Evolutionary conservation across 2,329 filamentous ascomycete genomes (phyloP).

Genomic region (Colletotrichum kahawae): DNA sequence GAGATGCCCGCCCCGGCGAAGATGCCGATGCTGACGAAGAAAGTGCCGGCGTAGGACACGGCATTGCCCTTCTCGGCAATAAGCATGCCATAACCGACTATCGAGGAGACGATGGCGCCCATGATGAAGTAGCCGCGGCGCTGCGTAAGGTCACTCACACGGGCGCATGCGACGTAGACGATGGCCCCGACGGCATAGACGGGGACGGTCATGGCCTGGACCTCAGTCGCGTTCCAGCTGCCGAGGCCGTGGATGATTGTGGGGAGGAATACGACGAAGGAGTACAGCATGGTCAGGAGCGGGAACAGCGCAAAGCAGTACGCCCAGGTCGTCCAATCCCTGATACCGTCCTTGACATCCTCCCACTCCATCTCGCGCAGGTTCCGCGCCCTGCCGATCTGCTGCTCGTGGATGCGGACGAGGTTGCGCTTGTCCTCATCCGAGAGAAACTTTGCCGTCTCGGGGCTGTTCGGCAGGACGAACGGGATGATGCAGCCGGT

Average conservation of each 20-base stretch:
- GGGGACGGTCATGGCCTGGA: slow-evolving; percentile 72
- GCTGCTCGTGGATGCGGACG: slow-evolving; percentile 27
- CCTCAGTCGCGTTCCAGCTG: slow-evolving; percentile 56
- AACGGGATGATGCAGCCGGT: slow-evolving; percentile 25
- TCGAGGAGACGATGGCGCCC: not conserved
- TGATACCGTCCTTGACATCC: slow-evolving; percentile 33
- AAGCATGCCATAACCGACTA: slow-evolving; percentile 6
- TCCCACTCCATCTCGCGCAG: slow-evolving; percentile 32
- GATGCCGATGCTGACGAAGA: slow-evolving; percentile 53
- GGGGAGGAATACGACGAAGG: slow-evolving; percentile 35
- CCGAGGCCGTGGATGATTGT: slow-evolving; percentile 68
- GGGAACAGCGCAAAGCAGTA: slow-evolving; percentile 35
- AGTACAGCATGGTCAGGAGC: slow-evolving; percentile 35
- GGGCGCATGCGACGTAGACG: slow-evolving; percentile 62
- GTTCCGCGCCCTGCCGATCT: slow-evolving; percentile 30
- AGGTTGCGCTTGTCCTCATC: slow-evolving; percentile 46
- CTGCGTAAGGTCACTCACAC: slow-evolving; percentile 44
- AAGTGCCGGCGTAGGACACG: slow-evolving; percentile 42
- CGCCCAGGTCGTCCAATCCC: slow-evolving; percentile 34
- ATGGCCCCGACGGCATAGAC: slow-evolving; percentile 69
- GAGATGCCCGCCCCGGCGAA: not conserved
- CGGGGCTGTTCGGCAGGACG: slow-evolving; percentile 51
- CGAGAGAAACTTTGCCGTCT: slow-evolving; percentile 55
- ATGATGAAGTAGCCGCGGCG: slow-evolving; percentile 24
- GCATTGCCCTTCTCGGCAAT: not conserved